phyloP scores from a whole-genome alignment of 225 moss, liverwort and hornwort genomes.

The Polytrichum formosum region DNA sequence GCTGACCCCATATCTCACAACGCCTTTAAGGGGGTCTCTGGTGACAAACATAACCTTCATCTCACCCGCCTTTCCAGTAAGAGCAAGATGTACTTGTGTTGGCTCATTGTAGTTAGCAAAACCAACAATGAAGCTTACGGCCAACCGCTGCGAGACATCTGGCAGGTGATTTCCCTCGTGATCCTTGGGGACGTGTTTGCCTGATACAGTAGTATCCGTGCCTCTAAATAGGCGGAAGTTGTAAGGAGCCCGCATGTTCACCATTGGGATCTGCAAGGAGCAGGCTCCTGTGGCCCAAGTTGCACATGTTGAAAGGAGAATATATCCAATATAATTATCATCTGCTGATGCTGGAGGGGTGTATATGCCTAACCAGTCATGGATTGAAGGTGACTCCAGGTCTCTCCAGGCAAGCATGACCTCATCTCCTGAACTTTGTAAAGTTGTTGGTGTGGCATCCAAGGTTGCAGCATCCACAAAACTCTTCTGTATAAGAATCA shows the following conservation, averaged over 20 bases:
- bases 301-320: slow-evolving; percentile 35
- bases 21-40: slow-evolving; percentile 28
- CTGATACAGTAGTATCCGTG: neutral
- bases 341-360: slow-evolving; percentile 51
- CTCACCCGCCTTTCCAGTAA: slow-evolving; percentile 31
- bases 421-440: slow-evolving; percentile 47
- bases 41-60: slow-evolving; percentile 67
- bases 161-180: slow-evolving; percentile 50
- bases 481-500: neutral
- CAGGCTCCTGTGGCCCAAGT: slow-evolving; percentile 48
- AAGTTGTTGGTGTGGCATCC: slow-evolving; percentile 23
- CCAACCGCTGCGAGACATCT: slow-evolving; percentile 17
- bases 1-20: slow-evolving; percentile 35
- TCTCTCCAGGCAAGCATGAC: slow-evolving; percentile 42
- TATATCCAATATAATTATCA: slow-evolving; percentile 56
- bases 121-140: slow-evolving; percentile 22
- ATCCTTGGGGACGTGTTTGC: slow-evolving; percentile 9
- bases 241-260: slow-evolving; percentile 59
- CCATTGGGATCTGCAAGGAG: slow-evolving; percentile 35
- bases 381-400: slow-evolving; percentile 37
- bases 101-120: slow-evolving; percentile 69
- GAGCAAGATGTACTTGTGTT: slow-evolving; percentile 60
- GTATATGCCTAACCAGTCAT: slow-evolving; percentile 56
- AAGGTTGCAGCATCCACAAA: slow-evolving; percentile 10
- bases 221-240: slow-evolving; percentile 48